Evolutionary conservation across 805 yeast genomes (phyloP).

Genomic region (Candida nemodendra): DNA sequence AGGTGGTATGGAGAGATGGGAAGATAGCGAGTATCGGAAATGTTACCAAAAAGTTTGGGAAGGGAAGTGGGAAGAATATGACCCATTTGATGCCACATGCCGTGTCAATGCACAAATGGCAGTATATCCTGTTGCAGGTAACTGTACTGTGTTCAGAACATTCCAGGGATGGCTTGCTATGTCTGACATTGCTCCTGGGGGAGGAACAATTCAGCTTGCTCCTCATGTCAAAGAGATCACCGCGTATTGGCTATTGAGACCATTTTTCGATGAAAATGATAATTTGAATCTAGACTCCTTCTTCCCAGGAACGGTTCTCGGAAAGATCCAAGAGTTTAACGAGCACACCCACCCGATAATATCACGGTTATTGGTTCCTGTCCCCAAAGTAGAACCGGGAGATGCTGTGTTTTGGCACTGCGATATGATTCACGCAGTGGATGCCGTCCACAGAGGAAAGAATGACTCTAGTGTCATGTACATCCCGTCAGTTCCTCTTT

Average conservation of each 20-base stretch:
- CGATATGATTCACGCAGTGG: constrained; percentile 42
- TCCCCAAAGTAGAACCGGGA: constrained; percentile 42
- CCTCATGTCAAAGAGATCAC: constrained; percentile 38
- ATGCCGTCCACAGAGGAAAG: constrained; percentile 34
- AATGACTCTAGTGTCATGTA: constrained; percentile 40
- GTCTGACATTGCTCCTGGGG: constrained; percentile 35
- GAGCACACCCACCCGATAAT: constrained; percentile 38
- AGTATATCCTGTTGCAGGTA: constrained; percentile 31
- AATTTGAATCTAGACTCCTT: constrained; percentile 34
- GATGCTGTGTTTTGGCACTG: constrained; percentile 45
- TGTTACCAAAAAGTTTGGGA: constrained; percentile 36
- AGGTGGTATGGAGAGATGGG: constrained; percentile 47
- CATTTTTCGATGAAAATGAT: constrained; percentile 37
- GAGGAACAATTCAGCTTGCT: constrained; percentile 39
- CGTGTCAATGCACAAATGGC: constrained; percentile 34
- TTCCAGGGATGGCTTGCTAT: constrained; percentile 47
- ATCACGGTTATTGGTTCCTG: constrained; percentile 31
- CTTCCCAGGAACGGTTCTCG: constrained; percentile 41
- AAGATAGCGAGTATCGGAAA: constrained; percentile 37
- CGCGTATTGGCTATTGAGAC: constrained; percentile 40
- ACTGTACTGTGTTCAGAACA: constrained; percentile 33
- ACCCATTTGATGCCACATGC: constrained; percentile 38
- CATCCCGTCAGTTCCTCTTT: constrained; percentile 37
- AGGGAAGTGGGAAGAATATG: constrained; percentile 43
- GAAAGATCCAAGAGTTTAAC: constrained; percentile 35